Conservation (phyloP, 2,329 filamentous ascomycete species). For the Madurella mycetomatis region DNA sequence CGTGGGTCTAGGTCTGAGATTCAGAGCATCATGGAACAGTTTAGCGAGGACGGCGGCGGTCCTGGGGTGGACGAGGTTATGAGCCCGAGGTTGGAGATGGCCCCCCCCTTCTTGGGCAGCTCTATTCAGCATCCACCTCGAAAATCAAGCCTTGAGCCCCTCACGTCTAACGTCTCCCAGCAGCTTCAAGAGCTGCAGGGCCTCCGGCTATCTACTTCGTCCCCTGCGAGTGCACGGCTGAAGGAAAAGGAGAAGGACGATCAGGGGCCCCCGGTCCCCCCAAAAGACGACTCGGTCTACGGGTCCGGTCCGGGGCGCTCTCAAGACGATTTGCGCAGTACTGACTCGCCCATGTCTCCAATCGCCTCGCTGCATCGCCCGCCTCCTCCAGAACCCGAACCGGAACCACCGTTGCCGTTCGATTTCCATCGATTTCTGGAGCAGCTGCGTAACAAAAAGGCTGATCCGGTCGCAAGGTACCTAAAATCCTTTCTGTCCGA, state of each 20-base stretch:
- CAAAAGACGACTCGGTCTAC: conserved; percentile 52
- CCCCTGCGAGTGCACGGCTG: conserved; percentile 36
- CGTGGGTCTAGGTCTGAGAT: conserved; percentile 78
- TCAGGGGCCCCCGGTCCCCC: conserved; percentile 53
- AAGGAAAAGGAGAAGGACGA: conserved; percentile 41
- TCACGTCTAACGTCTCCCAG: conserved; percentile 47
- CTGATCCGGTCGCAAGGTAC: conserved; percentile 95
- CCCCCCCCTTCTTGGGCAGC: conserved; percentile 70
- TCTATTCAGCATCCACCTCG: conserved; percentile 70
- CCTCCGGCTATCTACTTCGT: conserved; percentile 37
- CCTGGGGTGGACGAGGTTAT: conserved; percentile 79
- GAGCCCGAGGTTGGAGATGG: conserved; percentile 79
- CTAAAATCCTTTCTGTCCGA: conserved; percentile 90
- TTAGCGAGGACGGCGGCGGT: conserved; percentile 68
- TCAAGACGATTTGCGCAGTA: conserved; percentile 35
- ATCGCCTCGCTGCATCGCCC: conserved; percentile 53
- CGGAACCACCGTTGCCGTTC: conserved; percentile 82
- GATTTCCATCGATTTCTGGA: conserved; percentile 97
- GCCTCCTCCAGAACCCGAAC: conserved; percentile 68
- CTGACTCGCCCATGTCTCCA: conserved; percentile 43
- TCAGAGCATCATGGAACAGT: conserved; percentile 96
- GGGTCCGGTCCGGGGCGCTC: conserved; percentile 35
- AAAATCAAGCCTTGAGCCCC: conserved; percentile 78
- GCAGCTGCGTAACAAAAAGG: conserved; percentile 90
- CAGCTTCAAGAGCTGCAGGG: conserved; percentile 47